phyloP scores from a whole-genome alignment of 2,329 filamentous ascomycete species.

The Helotiales sp. region DNA sequence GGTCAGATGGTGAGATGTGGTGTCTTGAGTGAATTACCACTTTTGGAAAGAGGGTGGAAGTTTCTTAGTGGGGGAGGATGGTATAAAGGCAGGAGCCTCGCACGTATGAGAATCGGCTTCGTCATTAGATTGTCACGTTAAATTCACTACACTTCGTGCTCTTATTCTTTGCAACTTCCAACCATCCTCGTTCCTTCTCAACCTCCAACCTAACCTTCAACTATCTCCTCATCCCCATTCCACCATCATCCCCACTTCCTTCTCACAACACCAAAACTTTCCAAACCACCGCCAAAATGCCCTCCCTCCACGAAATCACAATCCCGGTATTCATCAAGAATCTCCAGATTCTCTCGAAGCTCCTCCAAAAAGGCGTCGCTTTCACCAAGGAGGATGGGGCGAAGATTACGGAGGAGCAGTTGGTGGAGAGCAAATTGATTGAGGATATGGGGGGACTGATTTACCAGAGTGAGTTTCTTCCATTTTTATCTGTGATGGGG shows the following conservation, averaged over 20 bases:
- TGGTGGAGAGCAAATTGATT: conserved; percentile 42
- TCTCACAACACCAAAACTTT: too few species aligned
- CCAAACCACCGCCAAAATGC: conserved; percentile 17
- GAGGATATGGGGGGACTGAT: conserved; percentile 50
- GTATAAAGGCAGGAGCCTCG: too few species aligned
- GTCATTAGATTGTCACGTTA: too few species aligned
- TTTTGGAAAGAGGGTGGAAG: too few species aligned
- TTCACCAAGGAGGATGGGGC: conserved; percentile 41
- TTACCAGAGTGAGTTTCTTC: conserved; percentile 40
- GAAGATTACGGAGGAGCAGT: conserved; percentile 35
- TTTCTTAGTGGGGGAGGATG: too few species aligned
- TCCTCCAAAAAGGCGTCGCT: conserved; percentile 46
- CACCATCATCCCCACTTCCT: not conserved
- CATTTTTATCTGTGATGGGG: not conserved
- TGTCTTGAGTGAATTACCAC: too few species aligned
- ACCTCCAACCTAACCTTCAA: not conserved
- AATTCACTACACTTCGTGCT: too few species aligned
- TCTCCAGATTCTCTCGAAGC: conserved; percentile 42
- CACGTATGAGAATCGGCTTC: too few species aligned
- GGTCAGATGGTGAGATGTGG: too few species aligned
- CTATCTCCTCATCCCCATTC: not conserved
- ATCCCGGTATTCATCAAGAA: conserved; percentile 44
- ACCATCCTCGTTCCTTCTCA: not conserved
- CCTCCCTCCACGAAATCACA: conserved; percentile 36
- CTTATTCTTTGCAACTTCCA: too few species aligned